Evolutionary conservation across 352 stramenopile species (phyloP), one percentile per base, ranked within the genome.

Genomic region (Globisporangium uncinulatum): DNA sequence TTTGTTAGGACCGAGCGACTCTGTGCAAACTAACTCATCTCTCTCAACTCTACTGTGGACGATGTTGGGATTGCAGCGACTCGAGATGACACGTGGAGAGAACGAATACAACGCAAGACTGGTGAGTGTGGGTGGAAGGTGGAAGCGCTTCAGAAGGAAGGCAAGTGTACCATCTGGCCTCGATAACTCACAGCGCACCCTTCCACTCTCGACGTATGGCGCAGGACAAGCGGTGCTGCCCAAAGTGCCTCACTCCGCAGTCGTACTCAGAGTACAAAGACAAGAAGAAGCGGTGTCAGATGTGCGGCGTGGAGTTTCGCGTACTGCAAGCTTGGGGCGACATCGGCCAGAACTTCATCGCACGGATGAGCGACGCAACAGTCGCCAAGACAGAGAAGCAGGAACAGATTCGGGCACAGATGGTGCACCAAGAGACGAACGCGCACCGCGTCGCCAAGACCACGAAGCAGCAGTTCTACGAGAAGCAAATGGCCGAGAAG

Each of bases 211-310:
- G 19, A 45, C 15, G 19, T 8, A 19, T 3, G 31, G 1, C 9
- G 44, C 51, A 92, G 83, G 82, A 87, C 67, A 94, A 92, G 51
- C 92, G 92, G 45, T 69, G 70, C 3, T 94, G 84, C 31, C 84
- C 82, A 3, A 87, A 77, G 41, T 94, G 84, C 53, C 58, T 67
- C 3, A 64, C 80, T 49, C 56, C 74, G 13, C 84, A 94, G 59
- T 91, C 82, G 20, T 94, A 90, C 52, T 83, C 84, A 1, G 84
- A 94, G 55, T 85, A 73, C n/a, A 82, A 79, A 10, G 84, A 92
- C 70, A 94, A 94, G 67, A 94, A 92, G 67, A 94, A 94, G 55
- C 71, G 73, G 4, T 94, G 84, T 54, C 82, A 89, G 59, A 86
- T 74, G 47, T 94, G 84, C 54, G 79, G 82, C 17, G 76, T 83